Evolutionary conservation across 73 alveolate species (phyloP), one percentile per base, ranked within the genome.

Genomic region (Durusdinium trenchii): DNA sequence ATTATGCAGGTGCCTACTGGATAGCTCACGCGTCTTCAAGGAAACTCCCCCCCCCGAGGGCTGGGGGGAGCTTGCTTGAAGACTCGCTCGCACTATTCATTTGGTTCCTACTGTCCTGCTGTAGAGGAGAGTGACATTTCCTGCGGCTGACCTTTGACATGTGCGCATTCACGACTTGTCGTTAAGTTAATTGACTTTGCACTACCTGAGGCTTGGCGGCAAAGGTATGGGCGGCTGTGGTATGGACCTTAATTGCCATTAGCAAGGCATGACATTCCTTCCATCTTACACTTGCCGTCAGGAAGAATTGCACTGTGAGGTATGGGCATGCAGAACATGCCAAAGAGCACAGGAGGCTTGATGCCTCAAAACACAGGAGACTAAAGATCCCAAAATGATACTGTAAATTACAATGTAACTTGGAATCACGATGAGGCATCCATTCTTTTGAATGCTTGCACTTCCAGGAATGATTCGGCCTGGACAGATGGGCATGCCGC

Each of bases 141-240:
- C n/a, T n/a, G n/a, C n/a, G n/a, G n/a, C n/a, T n/a, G n/a, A n/a
- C n/a, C n/a, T n/a, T n/a, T n/a, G n/a, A n/a, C n/a, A n/a, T n/a
- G n/a, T n/a, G n/a, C n/a, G n/a, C n/a, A n/a, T n/a, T n/a, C n/a
- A n/a, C n/a, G n/a, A n/a, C n/a, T n/a, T n/a, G n/a, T n/a, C n/a
- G n/a, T n/a, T n/a, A n/a, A n/a, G n/a, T n/a, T n/a, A n/a, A n/a
- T n/a, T n/a, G n/a, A n/a, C n/a, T n/a, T n/a, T n/a, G n/a, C 30
- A 28, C 36, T 16, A 35, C 1, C 73, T 46, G 32, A 91, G 98
- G 98, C 67, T 91, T 87, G 98, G 98, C 38, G 98, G 98, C 98
- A 91, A 91, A 40, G 98, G 98, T 75, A 91, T 91, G 98, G 98
- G 98, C 67, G 98, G 90, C 89, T 91, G 98, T 91, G 98, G 98